A percentile compares a stretch with the other conserved stretches of the same genome.
phyloP scores from a whole-genome alignment of 2,329 filamentous ascomycete species.

The Talaromyces sp. region DNA sequence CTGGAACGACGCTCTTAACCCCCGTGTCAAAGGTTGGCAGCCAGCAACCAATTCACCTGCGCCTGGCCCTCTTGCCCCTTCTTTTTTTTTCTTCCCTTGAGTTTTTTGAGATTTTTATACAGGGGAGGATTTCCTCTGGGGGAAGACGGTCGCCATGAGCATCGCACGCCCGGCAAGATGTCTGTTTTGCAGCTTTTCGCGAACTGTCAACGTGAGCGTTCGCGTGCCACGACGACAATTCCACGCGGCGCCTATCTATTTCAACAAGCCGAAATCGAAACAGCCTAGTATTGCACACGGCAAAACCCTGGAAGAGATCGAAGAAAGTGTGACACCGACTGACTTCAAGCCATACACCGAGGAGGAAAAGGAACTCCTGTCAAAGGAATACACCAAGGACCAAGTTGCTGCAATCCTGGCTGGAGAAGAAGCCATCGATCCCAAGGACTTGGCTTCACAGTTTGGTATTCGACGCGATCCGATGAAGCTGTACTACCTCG shows the following conservation, averaged over 20 bases:
- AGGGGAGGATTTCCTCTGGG: constrained; percentile 19
- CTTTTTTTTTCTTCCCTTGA: neutral
- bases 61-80: neutral
- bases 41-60: constrained; percentile 3
- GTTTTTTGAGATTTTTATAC: constrained; percentile 4
- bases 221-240: constrained; percentile 46
- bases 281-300: constrained; percentile 23
- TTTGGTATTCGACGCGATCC: constrained; percentile 68
- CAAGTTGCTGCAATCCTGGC: constrained; percentile 79
- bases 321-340: constrained; percentile 20
- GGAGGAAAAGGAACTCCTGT: constrained; percentile 60
- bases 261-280: constrained; percentile 34
- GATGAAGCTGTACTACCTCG: constrained; percentile 69
- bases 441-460: constrained; percentile 69
- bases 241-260: constrained; percentile 39
- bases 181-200: constrained; percentile 47
- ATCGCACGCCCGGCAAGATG: constrained; percentile 47
- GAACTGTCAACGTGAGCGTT: constrained; percentile 32
- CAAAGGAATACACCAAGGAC: constrained; percentile 68
- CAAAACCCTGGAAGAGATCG: constrained; percentile 21
- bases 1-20: constrained; percentile 7
- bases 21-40: constrained; percentile 1
- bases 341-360: constrained; percentile 58
- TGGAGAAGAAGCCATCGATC: constrained; percentile 71
- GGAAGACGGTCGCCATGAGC: constrained; percentile 39